Evolutionary conservation across 768 basidiomycete genomes (phyloP).

Genomic region (Hericium alpestre): DNA sequence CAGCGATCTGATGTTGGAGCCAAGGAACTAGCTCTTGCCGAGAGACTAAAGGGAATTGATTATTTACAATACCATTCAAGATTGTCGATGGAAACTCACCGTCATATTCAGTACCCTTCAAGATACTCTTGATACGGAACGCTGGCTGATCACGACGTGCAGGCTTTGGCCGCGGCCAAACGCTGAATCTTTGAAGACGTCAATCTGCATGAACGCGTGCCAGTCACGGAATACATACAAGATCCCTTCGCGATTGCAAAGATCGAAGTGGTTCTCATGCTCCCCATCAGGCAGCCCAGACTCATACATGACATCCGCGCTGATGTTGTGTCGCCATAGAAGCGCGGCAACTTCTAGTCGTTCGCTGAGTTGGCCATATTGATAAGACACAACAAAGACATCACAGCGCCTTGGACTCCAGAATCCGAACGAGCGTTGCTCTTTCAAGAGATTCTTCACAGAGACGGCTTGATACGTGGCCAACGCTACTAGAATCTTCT

Average conservation of each 20-base stretch:
- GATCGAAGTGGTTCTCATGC: conserved; percentile 54
- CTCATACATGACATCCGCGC: conserved; percentile 84
- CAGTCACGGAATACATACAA: conserved; percentile 34
- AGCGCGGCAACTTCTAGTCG: conserved; percentile 67
- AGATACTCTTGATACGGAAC: conserved; percentile 76
- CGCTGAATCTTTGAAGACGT: conserved; percentile 31
- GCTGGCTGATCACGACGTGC: conserved; percentile 50
- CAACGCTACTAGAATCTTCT: conserved; percentile 63
- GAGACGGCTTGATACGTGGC: conserved; percentile 59
- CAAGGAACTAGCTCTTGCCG: conserved; percentile 63
- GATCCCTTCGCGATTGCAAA: conserved; percentile 74
- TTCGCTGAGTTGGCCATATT: conserved; percentile 64
- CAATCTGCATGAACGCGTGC: background rate
- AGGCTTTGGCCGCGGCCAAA: conserved; percentile 45
- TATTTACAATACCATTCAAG: background rate
- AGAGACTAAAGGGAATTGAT: conserved; percentile 30
- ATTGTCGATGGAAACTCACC: conserved; percentile 29
- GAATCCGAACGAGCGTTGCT: conserved; percentile 74
- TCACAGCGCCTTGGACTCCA: conserved; percentile 88
- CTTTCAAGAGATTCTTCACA: conserved; percentile 61
- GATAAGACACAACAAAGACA: conserved; percentile 75
- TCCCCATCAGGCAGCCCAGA: conserved; percentile 51
- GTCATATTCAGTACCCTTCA: conserved; percentile 69
- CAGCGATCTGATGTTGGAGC: conserved; percentile 68
- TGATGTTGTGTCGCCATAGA: conserved; percentile 74